A percentile compares a stretch with the other conserved stretches of the same genome.
phyloP scores from a whole-genome alignment of 2,329 filamentous ascomycete genomes.

The Colletotrichum sidae region DNA sequence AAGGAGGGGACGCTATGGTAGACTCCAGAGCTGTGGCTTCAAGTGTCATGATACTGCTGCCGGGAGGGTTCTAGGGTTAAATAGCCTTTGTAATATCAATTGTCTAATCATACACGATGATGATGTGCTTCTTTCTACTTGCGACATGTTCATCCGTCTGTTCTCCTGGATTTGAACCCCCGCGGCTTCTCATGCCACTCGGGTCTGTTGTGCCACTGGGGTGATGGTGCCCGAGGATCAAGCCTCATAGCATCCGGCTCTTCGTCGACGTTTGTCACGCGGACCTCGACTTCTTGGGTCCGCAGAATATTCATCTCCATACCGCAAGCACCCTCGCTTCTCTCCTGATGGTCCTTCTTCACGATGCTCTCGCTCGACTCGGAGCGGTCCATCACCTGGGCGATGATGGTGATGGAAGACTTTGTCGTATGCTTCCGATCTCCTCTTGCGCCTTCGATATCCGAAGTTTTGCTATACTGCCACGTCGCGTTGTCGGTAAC shows the following conservation, averaged over 20 bases:
- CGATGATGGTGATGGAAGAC: conserved; percentile 4
- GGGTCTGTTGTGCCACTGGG: conserved; percentile 21
- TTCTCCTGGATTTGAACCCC: not conserved
- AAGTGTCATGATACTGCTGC: not conserved
- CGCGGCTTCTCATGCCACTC: conserved; percentile 20
- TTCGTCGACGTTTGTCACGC: conserved; percentile 5
- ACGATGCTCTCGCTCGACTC: conserved; percentile 27
- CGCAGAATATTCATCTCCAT: conserved; percentile 28
- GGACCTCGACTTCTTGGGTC: conserved; percentile 24
- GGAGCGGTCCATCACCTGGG: conserved; percentile 1
- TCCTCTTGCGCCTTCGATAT: not conserved
- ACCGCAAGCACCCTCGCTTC: not conserved
- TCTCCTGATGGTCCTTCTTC: not conserved
- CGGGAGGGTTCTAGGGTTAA: no score
- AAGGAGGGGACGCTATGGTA: conserved; percentile 6
- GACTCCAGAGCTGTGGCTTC: not conserved
- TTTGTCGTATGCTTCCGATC: conserved; percentile 1
- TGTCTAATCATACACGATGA: not conserved
- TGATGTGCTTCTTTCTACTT: no score
- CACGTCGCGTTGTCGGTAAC: not conserved
- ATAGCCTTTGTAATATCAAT: not conserved
- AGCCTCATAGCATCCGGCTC: not conserved
- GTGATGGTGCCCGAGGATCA: conserved; percentile 19
- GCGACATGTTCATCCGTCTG: not conserved
- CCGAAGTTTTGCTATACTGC: conserved; percentile 21